Percentiles rank a stretch among this genome's conserved stretches.
These are phyloP conservation scores for Pezicula radicicola DNA, from an alignment of 2,329 filamentous ascomycete genomes.

Conservation along the genomic window DNA sequence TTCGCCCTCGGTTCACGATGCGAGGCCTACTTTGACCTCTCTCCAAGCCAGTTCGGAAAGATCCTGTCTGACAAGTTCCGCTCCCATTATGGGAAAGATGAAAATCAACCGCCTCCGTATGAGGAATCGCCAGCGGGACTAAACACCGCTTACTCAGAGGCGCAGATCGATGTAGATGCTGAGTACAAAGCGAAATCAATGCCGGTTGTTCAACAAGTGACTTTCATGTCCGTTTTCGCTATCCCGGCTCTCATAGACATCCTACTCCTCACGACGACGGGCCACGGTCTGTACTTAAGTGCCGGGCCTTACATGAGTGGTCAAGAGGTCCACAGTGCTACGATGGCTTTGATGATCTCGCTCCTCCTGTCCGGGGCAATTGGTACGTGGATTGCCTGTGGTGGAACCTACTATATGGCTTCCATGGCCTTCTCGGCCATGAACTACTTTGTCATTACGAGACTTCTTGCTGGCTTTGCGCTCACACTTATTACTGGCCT, in stretches of 20 bases:
- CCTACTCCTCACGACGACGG: constrained; percentile 53
- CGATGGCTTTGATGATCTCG: constrained; percentile 53
- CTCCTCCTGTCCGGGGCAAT: constrained; percentile 57
- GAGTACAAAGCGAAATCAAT: constrained; percentile 39
- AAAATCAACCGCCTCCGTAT: constrained; percentile 45
- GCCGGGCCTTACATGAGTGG: constrained; percentile 44
- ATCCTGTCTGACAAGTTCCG: constrained; percentile 26
- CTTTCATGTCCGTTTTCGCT: constrained; percentile 58
- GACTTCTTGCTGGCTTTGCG: constrained; percentile 46
- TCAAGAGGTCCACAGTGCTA: constrained; percentile 49
- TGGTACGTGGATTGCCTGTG: constrained; percentile 61
- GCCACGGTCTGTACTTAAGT: constrained; percentile 59
- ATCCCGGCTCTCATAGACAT: constrained; percentile 62
- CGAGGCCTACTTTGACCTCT: constrained; percentile 58
- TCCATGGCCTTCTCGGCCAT: constrained; percentile 48
- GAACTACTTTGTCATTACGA: constrained; percentile 38
- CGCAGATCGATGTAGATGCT: constrained; percentile 47
- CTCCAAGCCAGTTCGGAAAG: constrained; percentile 44
- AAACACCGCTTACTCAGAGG: constrained; percentile 46
- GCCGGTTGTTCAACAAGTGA: constrained; percentile 31
- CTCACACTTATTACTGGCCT: constrained; percentile 34
- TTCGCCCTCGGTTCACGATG: constrained; percentile 62
- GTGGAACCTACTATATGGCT: constrained; percentile 59
- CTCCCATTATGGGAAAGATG: constrained; percentile 38
- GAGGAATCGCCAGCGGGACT: constrained; percentile 45